These are phyloP conservation scores for Aspergillus sergii DNA, from an alignment of 2,329 filamentous ascomycete genomes.

Conservation along the genomic window DNA sequence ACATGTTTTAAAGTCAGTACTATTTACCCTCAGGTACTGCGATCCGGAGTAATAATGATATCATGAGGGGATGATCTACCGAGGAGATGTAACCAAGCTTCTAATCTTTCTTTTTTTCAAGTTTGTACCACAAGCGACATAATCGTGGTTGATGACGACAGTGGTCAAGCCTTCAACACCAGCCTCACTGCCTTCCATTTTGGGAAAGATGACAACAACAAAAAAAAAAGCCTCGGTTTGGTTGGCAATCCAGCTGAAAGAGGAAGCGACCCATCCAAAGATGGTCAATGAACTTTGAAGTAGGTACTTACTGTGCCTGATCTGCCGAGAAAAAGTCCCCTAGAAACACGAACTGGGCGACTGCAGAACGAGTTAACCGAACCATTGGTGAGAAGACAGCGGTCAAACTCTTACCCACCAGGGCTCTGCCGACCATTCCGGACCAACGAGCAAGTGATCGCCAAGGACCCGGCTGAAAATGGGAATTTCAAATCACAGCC, in stretches of 20 bases:
- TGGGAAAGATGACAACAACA: not conserved
- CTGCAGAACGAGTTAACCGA: not conserved
- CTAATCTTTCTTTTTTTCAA: not conserved
- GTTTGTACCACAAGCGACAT: not conserved
- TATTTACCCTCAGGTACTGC: not conserved
- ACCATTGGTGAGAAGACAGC: not conserved
- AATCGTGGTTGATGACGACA: not conserved
- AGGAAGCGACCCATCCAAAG: too few species aligned
- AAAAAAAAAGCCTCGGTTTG: too few species aligned
- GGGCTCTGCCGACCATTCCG: not conserved
- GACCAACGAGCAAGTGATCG: constrained; percentile 2
- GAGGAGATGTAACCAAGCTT: not conserved
- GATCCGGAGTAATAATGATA: not conserved
- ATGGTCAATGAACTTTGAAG: too few species aligned
- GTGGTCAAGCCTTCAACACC: not conserved
- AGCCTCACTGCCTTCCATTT: not conserved
- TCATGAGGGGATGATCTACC: not conserved
- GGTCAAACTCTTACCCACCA: not conserved
- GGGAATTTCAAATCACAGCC: constrained; percentile 5
- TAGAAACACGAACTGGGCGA: not conserved
- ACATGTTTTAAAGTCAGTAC: not conserved
- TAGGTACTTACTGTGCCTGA: not conserved
- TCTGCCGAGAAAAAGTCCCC: not conserved
- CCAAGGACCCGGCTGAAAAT: not conserved
- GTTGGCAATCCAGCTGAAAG: too few species aligned